Evolutionary conservation across 495 filamentous ascomycete species (phyloP), one percentile per base, ranked within the genome.

Genomic region (Pyronema domesticum): DNA sequence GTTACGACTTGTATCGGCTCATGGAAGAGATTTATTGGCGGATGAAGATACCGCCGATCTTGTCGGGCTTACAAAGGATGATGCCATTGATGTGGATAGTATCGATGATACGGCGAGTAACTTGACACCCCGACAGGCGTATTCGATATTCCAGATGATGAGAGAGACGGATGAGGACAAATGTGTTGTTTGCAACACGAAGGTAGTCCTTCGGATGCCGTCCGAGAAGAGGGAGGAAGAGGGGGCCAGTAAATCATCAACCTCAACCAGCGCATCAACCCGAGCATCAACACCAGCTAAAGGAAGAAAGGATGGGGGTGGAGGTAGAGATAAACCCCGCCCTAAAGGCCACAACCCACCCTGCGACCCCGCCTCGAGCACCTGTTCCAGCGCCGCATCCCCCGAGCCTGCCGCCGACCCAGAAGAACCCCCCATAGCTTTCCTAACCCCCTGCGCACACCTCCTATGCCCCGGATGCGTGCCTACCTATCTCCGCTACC

Each of bases 1-100:
- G 40, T 76, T 98, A 7, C 86, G 91, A 5, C 76, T 88, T 45
- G 80, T 95, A 34, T 95, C 86, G 61, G 91, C 89, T 3, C 86
- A 94, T 68, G 91, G 91, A 6, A 81, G 80, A 61, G 91, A 95
- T 54, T 75, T 96, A 30, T 75, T 98, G 2, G 81, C 79, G 45
- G 78, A 86, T 14, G 80, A 88, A 46, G 89, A 95, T 61, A 74
- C 89, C n/a, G 79, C 82, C 39, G 89, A 94, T 60, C 74, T 91
- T 14, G 79, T 82, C 39, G 91, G 91, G 8, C 69, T 89, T 63
- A 87, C 80, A 45, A 75, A 76, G 7, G 77, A 85, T 7, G 83
- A 86, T 53, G 83, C 91, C 1, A 95, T 96, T 57, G 80, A 91
- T 58, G 73, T 98, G 6, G 78, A 79, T 37, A 72, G 74, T 7